Evolutionary conservation across 2,329 filamentous ascomycete genomes (phyloP).

Genomic region (Cordyceps tenuipes): DNA sequence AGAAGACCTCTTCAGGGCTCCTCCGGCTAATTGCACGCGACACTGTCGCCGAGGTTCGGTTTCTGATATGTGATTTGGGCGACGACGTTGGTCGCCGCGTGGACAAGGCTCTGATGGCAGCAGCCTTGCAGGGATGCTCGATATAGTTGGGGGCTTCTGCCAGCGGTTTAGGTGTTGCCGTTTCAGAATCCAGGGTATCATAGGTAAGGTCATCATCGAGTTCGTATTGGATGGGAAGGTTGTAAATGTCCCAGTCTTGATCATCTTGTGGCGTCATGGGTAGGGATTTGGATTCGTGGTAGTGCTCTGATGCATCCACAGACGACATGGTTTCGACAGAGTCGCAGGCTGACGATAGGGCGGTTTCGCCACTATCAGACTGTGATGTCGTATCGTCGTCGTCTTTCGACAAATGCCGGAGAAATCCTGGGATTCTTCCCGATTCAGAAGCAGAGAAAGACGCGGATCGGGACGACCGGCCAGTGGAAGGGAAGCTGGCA

Average conservation of each 20-base stretch:
- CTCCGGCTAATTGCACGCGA: constrained; percentile 28
- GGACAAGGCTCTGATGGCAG: constrained; percentile 21
- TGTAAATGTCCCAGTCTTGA: constrained; percentile 26
- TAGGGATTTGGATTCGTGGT: constrained; percentile 15
- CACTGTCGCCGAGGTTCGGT: constrained; percentile 20
- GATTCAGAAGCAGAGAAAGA: constrained; percentile 46
- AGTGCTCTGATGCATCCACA: constrained; percentile 23
- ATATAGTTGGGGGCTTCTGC: constrained; percentile 26
- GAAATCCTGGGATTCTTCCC: constrained; percentile 25
- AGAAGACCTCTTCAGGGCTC: constrained; percentile 37
- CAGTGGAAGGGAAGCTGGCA: constrained; percentile 19
- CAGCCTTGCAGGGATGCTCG: constrained; percentile 28
- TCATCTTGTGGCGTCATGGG: constrained; percentile 18
- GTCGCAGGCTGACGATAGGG: constrained; percentile 38
- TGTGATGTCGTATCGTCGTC: constrained; percentile 38
- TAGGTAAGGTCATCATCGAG: constrained; percentile 24
- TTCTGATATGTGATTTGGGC: constrained; percentile 25
- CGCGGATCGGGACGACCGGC: constrained; percentile 38
- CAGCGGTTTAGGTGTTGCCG: constrained; percentile 35
- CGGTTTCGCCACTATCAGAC: constrained; percentile 36
- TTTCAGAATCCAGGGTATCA: constrained; percentile 34
- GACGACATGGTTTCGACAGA: constrained; percentile 31
- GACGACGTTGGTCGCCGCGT: constrained; percentile 28
- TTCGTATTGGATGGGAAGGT: constrained; percentile 30
- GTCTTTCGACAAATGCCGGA: constrained; percentile 22